A percentile compares a stretch with the other conserved stretches of the same genome.
Evolutionary conservation across 352 stramenopile genomes (phyloP).

Genomic region (Phytophthora hybrid): DNA sequence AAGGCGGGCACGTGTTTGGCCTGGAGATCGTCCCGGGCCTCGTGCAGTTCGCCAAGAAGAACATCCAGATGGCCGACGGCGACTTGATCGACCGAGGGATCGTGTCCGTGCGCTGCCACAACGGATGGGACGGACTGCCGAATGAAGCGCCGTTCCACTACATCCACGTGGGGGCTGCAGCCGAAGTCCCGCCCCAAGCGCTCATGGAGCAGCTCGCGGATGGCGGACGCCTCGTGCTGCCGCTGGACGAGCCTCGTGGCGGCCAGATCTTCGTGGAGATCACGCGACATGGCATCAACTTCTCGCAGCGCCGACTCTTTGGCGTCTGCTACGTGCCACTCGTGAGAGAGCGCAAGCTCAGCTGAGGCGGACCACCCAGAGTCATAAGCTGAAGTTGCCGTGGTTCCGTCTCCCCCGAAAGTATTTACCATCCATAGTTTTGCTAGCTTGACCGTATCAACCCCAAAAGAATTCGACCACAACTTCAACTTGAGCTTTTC

Average conservation of each 20-base stretch:
- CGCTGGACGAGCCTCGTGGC: slow-evolving; percentile 83
- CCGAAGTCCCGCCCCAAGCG: slow-evolving; percentile 80
- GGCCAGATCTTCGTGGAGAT: slow-evolving; percentile 88
- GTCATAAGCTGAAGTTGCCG: slow-evolving; percentile 23
- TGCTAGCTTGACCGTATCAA: slow-evolving; percentile 13
- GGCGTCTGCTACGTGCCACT: slow-evolving; percentile 87
- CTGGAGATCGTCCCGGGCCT: slow-evolving; percentile 92
- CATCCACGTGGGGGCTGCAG: slow-evolving; percentile 97
- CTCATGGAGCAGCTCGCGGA: slow-evolving; percentile 93
- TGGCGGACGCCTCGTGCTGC: slow-evolving; percentile 93
- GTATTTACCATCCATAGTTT: slow-evolving; percentile 6
- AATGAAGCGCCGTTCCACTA: slow-evolving; percentile 95
- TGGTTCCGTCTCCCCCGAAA: slow-evolving; percentile 18
- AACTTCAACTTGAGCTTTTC: slow-evolving; percentile 34
- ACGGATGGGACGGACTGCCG: slow-evolving; percentile 94
- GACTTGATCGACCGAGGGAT: slow-evolving; percentile 84
- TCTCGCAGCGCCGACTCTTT: slow-evolving; percentile 70
- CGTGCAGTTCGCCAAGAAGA: slow-evolving; percentile 89
- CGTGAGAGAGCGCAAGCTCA: slow-evolving; percentile 64
- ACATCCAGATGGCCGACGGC: slow-evolving; percentile 82
- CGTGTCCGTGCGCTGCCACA: slow-evolving; percentile 67
- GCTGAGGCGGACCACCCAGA: slow-evolving; percentile 22
- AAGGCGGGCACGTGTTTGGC: slow-evolving; percentile 82
- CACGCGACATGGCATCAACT: slow-evolving; percentile 55
- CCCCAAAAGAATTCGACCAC: slow-evolving; percentile 27